Evolutionary conservation across 352 stramenopile genomes (phyloP).

Genomic region (Globisporangium okanoganense): DNA sequence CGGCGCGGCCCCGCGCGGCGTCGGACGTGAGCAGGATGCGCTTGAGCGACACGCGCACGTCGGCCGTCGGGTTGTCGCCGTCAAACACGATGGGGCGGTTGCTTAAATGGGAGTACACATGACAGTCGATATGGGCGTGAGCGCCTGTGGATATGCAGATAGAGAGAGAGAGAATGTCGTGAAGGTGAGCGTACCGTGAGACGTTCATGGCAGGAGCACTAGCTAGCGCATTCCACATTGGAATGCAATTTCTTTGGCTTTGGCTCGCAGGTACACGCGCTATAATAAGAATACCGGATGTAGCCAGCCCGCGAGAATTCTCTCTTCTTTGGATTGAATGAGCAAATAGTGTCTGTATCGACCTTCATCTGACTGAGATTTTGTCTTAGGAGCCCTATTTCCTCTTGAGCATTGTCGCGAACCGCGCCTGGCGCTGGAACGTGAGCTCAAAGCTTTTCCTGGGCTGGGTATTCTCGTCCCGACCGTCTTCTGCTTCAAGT

Average conservation of each 20-base stretch:
- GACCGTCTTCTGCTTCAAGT: too few relatives aligned
- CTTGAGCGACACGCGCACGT: constrained; percentile 38
- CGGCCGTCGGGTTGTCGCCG: constrained; percentile 28
- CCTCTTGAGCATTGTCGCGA: constrained; percentile 50
- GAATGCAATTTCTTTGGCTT: too few relatives aligned
- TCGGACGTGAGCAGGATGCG: constrained; percentile 46
- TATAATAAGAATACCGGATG: not conserved
- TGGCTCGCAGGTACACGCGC: too few relatives aligned
- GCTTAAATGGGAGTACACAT: not conserved
- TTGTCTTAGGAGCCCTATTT: too few relatives aligned
- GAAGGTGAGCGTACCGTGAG: not conserved
- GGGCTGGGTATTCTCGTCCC: constrained; percentile 19
- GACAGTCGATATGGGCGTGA: not conserved
- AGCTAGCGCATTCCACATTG: not conserved
- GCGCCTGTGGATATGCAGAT: not conserved
- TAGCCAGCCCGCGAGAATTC: too few relatives aligned
- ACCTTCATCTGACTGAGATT: too few relatives aligned
- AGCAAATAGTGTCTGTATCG: too few relatives aligned
- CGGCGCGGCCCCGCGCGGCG: constrained; percentile 30
- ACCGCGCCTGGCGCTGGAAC: constrained; percentile 45
- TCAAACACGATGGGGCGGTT: constrained; percentile 10
- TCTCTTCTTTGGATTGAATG: too few relatives aligned
- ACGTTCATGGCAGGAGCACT: not conserved
- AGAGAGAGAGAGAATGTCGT: not conserved
- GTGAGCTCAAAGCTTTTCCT: constrained; percentile 45